Conservation (phyloP, 495 filamentous ascomycete genomes). For the Neurospora tetraspora region DNA sequence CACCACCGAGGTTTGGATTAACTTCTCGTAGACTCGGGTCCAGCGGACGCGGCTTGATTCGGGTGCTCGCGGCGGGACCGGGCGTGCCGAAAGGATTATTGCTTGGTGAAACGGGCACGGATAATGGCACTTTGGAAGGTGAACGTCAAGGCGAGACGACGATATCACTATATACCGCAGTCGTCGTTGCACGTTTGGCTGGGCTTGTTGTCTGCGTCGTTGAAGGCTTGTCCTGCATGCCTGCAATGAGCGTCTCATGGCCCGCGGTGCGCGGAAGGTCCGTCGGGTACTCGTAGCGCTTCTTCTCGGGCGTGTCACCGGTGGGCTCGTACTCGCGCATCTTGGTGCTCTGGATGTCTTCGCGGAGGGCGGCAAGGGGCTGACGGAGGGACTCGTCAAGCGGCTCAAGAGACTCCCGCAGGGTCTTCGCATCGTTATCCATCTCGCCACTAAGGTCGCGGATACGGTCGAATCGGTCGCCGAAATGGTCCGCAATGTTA, state of each 20-base stretch:
- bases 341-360: conserved; percentile 46
- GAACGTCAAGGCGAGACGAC: conserved; percentile 16
- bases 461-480: conserved; percentile 49
- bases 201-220: conserved; percentile 11
- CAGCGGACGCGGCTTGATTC: not conserved
- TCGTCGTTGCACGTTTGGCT: not conserved
- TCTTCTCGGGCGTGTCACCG: conserved; percentile 75
- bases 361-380: conserved; percentile 59
- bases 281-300: conserved; percentile 63
- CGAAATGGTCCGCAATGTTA: conserved; percentile 55
- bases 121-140: conserved; percentile 3
- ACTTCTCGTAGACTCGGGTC: conserved; percentile 34
- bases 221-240: conserved; percentile 34
- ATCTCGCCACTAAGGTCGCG: conserved; percentile 55
- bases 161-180: conserved; percentile 27
- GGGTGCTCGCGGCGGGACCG: not conserved
- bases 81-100: conserved; percentile 6
- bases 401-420: conserved; percentile 47
- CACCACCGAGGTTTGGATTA: conserved; percentile 26
- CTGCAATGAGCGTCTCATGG: conserved; percentile 56
- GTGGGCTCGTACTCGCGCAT: conserved; percentile 75
- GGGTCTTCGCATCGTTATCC: conserved; percentile 36
- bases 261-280: conserved; percentile 64
- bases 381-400: conserved; percentile 51
- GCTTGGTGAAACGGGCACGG: not conserved